Evolutionary conservation across 164 flowering plant genomes (phyloP), one percentile per base, ranked within the genome.

Genomic region (Buxus sempervirens): DNA sequence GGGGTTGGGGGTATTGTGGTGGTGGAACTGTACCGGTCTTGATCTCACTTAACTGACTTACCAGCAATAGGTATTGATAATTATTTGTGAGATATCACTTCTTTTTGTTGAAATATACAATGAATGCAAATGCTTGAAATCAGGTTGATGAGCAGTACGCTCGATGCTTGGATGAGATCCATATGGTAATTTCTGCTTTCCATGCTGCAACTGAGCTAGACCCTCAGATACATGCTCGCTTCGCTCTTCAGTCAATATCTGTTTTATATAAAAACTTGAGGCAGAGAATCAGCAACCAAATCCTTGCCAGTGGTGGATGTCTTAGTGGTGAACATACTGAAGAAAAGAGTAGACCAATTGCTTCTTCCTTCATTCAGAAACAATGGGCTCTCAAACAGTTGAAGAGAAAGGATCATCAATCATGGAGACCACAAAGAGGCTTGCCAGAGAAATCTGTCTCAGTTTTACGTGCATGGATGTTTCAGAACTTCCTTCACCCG

Each of bases 401-500:
- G 15, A 83, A 79, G 74, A 84, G 78, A 66, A 87, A 85, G 68
- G 98, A 90, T 41, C 86, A 85, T 63, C 97, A 85, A 27, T 54
- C 85, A 36, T 95, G 96, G 98, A 88, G 88, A 68, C 97, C 97
- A 0, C 98, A 95, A 68, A 81, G 98, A 80, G 98, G 98, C 64
- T 77, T 95, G 77, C 98, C 98, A 0, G 98, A 95, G 72, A 88
- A 79, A 81, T 90, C 97, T 38, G 98, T 95, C 54, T 87, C 97
- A 0, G 90, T 95, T 45, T 73, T 95, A 54, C 86, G 97, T 1
- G 87, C 92, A 19, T 95, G 98, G 98, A 90, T 95, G 98, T 95
- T 91, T 74, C 92, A 95, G 63, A 95, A 95, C 77, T 95, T 95
- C 70, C 96, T 95, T 45, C 97, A 91, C 72, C 98, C 98, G 98